A percentile compares a stretch with the other conserved stretches of the same genome.
Conservation (phyloP, 2,329 filamentous ascomycete genomes). For the Calycina herbarum region DNA sequence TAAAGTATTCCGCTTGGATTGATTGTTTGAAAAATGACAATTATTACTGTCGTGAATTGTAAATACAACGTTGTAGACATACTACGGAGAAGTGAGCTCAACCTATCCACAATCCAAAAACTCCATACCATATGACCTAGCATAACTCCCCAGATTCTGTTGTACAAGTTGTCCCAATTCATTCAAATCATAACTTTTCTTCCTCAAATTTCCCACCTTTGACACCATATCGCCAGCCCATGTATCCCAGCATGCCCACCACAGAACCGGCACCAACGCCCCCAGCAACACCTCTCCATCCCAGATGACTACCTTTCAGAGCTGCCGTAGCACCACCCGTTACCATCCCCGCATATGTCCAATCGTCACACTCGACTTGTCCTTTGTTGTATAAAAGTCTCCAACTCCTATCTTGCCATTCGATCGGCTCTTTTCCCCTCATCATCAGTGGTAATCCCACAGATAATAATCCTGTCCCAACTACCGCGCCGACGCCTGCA, state of each 20-base stretch:
- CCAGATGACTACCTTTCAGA: conserved; percentile 24
- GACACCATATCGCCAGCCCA: conserved; percentile 52
- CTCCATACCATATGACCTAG: neutral
- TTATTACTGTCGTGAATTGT: neutral
- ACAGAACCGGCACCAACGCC: conserved; percentile 50
- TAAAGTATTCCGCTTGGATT: neutral
- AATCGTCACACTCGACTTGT: conserved; percentile 59
- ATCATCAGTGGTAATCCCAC: conserved; percentile 51
- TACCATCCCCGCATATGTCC: conserved; percentile 48
- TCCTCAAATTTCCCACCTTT: conserved; percentile 40
- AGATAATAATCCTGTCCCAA: conserved; percentile 47
- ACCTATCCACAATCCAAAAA: neutral
- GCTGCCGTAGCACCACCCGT: conserved; percentile 38
- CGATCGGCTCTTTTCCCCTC: conserved; percentile 56
- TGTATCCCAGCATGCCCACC: conserved; percentile 49
- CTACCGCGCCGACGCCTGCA: conserved; percentile 46
- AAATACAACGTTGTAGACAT: neutral
- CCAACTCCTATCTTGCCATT: conserved; percentile 66
- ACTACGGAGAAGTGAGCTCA: neutral
- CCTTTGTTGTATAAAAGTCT: conserved; percentile 57
- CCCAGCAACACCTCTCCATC: conserved; percentile 40
- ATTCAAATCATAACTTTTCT: conserved; percentile 2
- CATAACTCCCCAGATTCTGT: neutral
- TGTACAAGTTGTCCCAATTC: neutral
- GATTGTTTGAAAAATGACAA: neutral